Conservation (phyloP, 345 rosid species). For the Populus pruinosa region DNA sequence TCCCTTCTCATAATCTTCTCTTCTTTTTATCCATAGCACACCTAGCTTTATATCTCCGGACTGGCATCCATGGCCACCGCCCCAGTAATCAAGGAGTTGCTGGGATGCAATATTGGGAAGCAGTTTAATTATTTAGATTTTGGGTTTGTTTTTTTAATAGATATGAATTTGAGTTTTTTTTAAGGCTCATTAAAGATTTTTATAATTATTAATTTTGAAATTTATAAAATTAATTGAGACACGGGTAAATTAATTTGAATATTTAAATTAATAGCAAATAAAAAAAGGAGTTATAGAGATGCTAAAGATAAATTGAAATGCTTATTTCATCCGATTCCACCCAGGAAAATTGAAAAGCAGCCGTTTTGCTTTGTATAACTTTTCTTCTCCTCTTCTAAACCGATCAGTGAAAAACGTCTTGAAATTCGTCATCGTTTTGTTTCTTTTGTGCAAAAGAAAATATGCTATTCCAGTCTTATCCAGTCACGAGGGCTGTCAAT, state of each 20-base stretch:
- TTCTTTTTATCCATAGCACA: neutral
- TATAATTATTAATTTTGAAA: too few species aligned
- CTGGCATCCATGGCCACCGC: neutral
- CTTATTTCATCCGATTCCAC: neutral
- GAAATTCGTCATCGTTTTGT: neutral
- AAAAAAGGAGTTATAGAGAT: neutral
- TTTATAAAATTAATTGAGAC: too few species aligned
- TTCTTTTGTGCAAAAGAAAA: neutral
- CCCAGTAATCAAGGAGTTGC: neutral
- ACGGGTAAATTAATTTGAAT: rapidly evolving
- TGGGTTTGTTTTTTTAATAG: too few species aligned
- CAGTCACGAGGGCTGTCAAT: neutral
- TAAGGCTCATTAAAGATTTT: rapidly evolving
- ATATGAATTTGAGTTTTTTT: too few species aligned
- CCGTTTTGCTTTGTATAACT: neutral
- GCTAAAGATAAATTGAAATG: neutral
- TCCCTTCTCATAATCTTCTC: neutral
- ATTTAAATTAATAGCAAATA: too few species aligned
- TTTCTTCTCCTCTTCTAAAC: neutral
- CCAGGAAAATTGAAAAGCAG: neutral
- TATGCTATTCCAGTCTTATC: neutral
- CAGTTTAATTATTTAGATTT: too few species aligned
- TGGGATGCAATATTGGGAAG: too few species aligned
- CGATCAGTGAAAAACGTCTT: constrained; percentile 6
- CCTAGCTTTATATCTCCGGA: neutral